These are phyloP conservation scores for Xylariaceae sp. DNA, from an alignment of 2,329 filamentous ascomycete species.

Conservation along the genomic window DNA sequence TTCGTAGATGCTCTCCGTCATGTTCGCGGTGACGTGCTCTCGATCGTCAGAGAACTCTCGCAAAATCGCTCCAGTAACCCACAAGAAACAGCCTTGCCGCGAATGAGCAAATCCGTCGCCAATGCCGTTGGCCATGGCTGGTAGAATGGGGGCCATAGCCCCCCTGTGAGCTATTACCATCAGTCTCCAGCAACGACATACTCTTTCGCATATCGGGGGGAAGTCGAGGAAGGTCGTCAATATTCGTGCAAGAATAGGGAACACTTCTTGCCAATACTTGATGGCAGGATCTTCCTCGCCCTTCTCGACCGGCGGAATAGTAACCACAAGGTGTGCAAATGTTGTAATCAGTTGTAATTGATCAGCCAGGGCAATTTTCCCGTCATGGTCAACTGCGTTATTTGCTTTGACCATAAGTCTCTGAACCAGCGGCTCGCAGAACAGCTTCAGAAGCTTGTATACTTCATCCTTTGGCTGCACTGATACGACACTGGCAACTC, in stretches of 20 bases:
- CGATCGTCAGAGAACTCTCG: conserved; percentile 91
- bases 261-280: conserved; percentile 92
- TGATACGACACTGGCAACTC: conserved; percentile 85
- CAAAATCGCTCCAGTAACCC: conserved; percentile 91
- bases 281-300: conserved; percentile 81
- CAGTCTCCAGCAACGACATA: conserved; percentile 92
- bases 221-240: conserved; percentile 83
- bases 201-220: conserved; percentile 81
- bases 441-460: conserved; percentile 81
- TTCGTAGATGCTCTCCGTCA: conserved; percentile 79
- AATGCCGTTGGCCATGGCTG: conserved; percentile 80
- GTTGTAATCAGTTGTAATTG: conserved; percentile 88
- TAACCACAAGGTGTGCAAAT: conserved; percentile 68
- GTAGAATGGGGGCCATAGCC: conserved; percentile 78
- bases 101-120: conserved; percentile 79
- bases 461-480: conserved; percentile 76
- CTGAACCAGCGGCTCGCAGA: conserved; percentile 84
- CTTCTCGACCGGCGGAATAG: conserved; percentile 64
- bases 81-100: conserved; percentile 94
- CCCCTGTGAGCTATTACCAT: conserved; percentile 96
- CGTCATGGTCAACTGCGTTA: conserved; percentile 72
- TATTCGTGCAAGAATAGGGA: conserved; percentile 80
- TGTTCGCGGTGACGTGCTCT: conserved; percentile 75
- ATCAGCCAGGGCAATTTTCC: conserved; percentile 84
- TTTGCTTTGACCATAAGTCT: conserved; percentile 84